A percentile compares a stretch with the other conserved stretches of the same genome.
These are phyloP conservation scores for Beta lomatogona DNA, from an alignment of 179 eudicot species.

Conservation along the genomic window DNA sequence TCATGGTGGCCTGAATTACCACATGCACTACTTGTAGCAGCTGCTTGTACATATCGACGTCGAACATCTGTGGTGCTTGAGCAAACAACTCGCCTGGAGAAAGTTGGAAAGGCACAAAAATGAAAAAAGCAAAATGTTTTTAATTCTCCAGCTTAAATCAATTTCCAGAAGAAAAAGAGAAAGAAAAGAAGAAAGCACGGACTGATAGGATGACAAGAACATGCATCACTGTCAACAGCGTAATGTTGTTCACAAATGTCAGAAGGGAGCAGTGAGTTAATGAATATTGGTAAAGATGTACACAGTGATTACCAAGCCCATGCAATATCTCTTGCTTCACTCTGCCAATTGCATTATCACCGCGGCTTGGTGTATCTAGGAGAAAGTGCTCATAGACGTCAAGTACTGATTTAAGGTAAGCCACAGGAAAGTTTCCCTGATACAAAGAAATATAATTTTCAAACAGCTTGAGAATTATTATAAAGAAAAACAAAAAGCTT, in stretches of 20 bases:
- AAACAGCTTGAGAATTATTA: slow-evolving; percentile 10
- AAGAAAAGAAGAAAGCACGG: background rate
- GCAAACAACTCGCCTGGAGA: slow-evolving; percentile 78
- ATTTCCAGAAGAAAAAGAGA: background rate
- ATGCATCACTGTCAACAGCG: background rate
- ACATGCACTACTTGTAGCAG: slow-evolving; percentile 63
- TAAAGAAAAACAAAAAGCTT: background rate
- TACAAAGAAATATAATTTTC: slow-evolving; percentile 27
- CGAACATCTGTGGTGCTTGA: slow-evolving; percentile 86
- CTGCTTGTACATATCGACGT: slow-evolving; percentile 72
- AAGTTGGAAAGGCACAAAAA: slow-evolving; percentile 23
- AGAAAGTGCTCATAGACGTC: slow-evolving; percentile 81
- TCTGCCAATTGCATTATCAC: slow-evolving; percentile 52
- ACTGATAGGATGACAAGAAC: background rate
- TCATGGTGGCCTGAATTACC: slow-evolving; percentile 52
- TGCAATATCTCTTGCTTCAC: slow-evolving; percentile 96
- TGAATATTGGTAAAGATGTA: background rate
- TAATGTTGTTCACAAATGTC: background rate
- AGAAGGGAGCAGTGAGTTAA: background rate
- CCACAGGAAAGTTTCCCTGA: slow-evolving; percentile 90
- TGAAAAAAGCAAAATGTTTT: background rate
- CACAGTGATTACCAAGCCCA: slow-evolving; percentile 71
- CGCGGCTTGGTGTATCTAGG: slow-evolving; percentile 49
- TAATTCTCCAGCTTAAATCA: background rate
- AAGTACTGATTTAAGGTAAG: slow-evolving; percentile 79